Conservation (phyloP, 495 filamentous ascomycete genomes). For the Hyaloscypha bicolor region DNA sequence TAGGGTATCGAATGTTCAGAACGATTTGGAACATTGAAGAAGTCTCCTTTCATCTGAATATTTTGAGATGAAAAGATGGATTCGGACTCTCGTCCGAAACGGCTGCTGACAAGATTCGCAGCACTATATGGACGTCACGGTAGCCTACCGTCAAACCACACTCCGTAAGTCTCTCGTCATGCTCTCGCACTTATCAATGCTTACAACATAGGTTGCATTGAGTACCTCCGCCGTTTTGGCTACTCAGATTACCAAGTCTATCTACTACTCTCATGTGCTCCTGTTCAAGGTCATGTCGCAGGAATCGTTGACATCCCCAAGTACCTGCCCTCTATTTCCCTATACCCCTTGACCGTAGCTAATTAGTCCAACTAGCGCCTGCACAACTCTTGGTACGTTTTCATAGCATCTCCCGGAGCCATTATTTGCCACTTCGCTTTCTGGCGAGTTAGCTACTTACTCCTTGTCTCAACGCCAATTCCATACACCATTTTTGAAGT, state of each 20-base stretch:
- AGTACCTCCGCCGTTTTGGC: constrained; percentile 85
- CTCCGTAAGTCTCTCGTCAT: constrained; percentile 50
- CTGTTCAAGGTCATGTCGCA: constrained; percentile 91
- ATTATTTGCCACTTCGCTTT: too few relatives aligned
- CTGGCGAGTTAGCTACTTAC: too few relatives aligned
- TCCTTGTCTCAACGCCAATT: too few relatives aligned
- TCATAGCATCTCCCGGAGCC: too few relatives aligned
- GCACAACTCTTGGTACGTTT: constrained; percentile 72
- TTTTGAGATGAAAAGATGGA: too few relatives aligned
- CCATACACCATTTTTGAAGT: too few relatives aligned
- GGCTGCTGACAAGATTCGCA: constrained; percentile 37
- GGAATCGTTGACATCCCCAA: constrained; percentile 86
- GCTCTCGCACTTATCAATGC: neutral
- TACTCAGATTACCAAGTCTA: constrained; percentile 82
- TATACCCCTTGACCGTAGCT: constrained; percentile 39
- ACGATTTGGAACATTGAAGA: neutral
- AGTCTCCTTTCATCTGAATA: neutral
- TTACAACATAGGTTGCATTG: constrained; percentile 52
- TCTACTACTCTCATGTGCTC: constrained; percentile 83
- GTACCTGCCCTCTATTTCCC: neutral
- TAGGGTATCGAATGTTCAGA: neutral
- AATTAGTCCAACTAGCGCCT: constrained; percentile 56
- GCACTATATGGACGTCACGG: constrained; percentile 89
- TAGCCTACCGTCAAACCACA: constrained; percentile 87
- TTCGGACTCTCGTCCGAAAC: neutral